Evolutionary conservation across 441 rosid genomes (phyloP), one percentile per base, ranked within the genome.

Genomic region (Erodium moschatum): DNA sequence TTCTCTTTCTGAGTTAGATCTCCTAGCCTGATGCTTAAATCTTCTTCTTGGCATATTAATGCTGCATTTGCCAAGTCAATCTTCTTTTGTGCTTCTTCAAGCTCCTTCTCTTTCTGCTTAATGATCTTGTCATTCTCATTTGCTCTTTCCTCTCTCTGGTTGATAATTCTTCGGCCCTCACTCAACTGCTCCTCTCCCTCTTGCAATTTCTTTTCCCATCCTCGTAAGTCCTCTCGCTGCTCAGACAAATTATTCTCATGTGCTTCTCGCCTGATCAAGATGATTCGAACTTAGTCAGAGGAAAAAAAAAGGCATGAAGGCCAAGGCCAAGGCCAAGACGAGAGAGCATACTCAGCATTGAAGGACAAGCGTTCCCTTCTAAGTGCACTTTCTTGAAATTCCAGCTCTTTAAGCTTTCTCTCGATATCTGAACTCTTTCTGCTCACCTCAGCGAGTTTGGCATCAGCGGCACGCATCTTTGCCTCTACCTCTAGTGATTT

Each of bases 131-230:
- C 90, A 44, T 77, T 83, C 77, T 87, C 96, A 73, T 87, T 94
- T 69, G 97, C 89, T 78, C 89, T 89, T 73, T 91, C 94, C 84
- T 94, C 99, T 79, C 97, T 88, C 76, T 91, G 96, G 69, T 87
- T 88, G 64, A 91, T 77, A 70, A 89, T 75, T 80, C 85, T 83
- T 70, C 83, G 95, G 71, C 82, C 73, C 76, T 85, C 89, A n/a
- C 87, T 85, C 67, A 91, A 71, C 85, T 97, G 85, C 75, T 88
- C 97, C 78, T 94, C 99, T 68, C 92, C 91, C 71, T 87, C 96
- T 80, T 85, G 85, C 75, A 94, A 79, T 77, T 87, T 91, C 44
- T 75, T 81, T 77, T 94, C 97, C 99, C 99, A 89, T 73, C 89
- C 97, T 72, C 81, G 85, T 84, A 91, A 81, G 77, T 94, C 97